phyloP scores from a whole-genome alignment of 331 rosid species.

The Spiraea crenata region DNA sequence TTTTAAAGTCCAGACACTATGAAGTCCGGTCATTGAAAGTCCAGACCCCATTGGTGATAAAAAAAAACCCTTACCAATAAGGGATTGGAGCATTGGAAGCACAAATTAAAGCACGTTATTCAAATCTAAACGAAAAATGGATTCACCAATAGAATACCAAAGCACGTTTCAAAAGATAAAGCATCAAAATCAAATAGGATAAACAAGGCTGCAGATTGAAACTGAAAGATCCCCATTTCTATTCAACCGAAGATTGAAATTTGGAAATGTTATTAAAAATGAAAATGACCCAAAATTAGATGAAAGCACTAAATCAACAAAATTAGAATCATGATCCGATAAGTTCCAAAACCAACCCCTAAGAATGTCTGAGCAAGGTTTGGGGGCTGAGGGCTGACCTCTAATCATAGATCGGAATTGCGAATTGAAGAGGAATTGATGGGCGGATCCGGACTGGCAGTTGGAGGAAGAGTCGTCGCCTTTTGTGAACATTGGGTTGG shows the following conservation, averaged over 20 bases:
- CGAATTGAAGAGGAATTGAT: slow-evolving; percentile 7
- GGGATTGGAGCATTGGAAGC: not conserved
- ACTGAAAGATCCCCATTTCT: not conserved
- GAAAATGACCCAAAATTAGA: not conserved
- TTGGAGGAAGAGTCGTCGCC: slow-evolving; percentile 2
- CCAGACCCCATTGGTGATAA: no score
- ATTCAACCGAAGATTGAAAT: not conserved
- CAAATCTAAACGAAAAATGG: not conserved
- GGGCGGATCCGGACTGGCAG: slow-evolving; percentile 19
- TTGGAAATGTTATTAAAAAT: slow-evolving; percentile 1
- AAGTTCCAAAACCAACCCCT: slow-evolving; percentile 1
- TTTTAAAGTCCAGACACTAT: no score
- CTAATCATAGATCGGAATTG: slow-evolving; percentile 21
- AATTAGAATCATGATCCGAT: not conserved
- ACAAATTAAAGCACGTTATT: not conserved
- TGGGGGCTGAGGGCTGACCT: slow-evolving; percentile 10
- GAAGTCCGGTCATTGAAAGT: no score
- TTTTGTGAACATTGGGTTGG: not conserved
- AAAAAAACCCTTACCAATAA: no score
- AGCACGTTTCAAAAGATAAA: not conserved
- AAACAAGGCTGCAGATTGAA: not conserved
- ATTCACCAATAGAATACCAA: not conserved
- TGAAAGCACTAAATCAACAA: not conserved
- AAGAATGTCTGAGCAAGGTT: not conserved
- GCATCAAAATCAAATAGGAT: not conserved